phyloP scores from a whole-genome alignment of 306 rosid genomes.

The Senna tora region DNA sequence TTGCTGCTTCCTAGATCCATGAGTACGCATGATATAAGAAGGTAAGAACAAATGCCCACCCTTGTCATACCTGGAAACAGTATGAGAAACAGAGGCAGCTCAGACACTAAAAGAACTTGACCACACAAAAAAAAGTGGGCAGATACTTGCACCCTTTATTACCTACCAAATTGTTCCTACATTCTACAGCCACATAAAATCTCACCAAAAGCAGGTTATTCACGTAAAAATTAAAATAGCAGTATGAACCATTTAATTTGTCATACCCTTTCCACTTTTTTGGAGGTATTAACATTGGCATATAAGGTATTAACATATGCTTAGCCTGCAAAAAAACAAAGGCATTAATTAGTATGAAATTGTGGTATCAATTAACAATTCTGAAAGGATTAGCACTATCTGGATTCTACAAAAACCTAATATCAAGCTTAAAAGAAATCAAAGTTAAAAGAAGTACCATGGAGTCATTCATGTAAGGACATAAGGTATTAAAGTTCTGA shows the following conservation, averaged over 20 bases:
- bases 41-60: conserved; percentile 92
- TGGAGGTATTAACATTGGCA: conserved; percentile 93
- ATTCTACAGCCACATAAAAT: conserved; percentile 7
- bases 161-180: conserved; percentile 9
- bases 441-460: conserved; percentile 7
- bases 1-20: conserved; percentile 81
- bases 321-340: conserved; percentile 64
- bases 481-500: not conserved
- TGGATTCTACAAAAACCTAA: conserved; percentile 1
- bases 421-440: conserved; percentile 30
- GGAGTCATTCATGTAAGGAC: conserved; percentile 10
- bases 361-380: not conserved
- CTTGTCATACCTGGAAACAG: conserved; percentile 68
- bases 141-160: conserved; percentile 5
- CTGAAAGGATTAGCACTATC: conserved; percentile 5
- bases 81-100: conserved; percentile 14
- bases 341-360: conserved; percentile 27
- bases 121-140: not conserved
- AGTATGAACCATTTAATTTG: conserved; percentile 30
- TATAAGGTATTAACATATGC: conserved; percentile 79
- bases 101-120: not conserved
- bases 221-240: conserved; percentile 23
- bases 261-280: conserved; percentile 88
- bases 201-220: conserved; percentile 22
- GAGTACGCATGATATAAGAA: conserved; percentile 88